phyloP scores from a whole-genome alignment of 495 filamentous ascomycete species.

The Astrocystis sublimbata region DNA sequence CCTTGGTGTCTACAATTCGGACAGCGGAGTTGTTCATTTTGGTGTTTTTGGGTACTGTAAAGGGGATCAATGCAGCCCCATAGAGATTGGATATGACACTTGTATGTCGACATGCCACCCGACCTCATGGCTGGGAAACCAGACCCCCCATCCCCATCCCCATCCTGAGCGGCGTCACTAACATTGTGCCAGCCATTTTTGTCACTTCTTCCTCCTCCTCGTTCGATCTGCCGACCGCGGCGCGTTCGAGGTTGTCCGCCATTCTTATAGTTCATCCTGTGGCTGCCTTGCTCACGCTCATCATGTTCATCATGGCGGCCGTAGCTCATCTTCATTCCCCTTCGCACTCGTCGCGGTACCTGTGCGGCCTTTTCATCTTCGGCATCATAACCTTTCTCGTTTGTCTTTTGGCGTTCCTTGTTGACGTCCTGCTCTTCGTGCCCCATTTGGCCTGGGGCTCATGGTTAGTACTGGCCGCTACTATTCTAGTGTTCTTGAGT shows the following conservation, averaged over 20 bases:
- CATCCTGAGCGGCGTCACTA: not conserved
- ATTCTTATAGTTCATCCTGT: constrained; percentile 93
- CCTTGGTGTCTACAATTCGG: constrained; percentile 69
- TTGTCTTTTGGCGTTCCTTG: constrained; percentile 82
- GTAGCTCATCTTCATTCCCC: constrained; percentile 86
- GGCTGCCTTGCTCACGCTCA: constrained; percentile 79
- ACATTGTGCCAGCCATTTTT: constrained; percentile 38
- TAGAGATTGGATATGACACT: constrained; percentile 82
- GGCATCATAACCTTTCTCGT: constrained; percentile 82
- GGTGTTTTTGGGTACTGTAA: constrained; percentile 93
- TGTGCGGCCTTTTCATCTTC: constrained; percentile 81
- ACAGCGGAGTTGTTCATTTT: constrained; percentile 59
- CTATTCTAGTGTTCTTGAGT: constrained; percentile 80
- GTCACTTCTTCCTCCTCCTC: constrained; percentile 31
- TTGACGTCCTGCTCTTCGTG: constrained; percentile 95
- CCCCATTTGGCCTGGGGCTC: constrained; percentile 93
- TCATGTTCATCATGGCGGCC: constrained; percentile 77
- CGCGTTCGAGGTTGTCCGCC: constrained; percentile 82
- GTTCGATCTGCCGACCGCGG: constrained; percentile 72
- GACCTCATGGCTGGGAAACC: not conserved
- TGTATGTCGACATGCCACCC: constrained; percentile 53
- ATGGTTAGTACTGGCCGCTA: constrained; percentile 90
- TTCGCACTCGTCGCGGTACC: constrained; percentile 88
- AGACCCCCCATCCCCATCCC: too few relatives aligned
- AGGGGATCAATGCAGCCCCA: constrained; percentile 59